Evolutionary conservation across 805 yeast species (phyloP).

Genomic region (Yamadazyma scolyti): DNA sequence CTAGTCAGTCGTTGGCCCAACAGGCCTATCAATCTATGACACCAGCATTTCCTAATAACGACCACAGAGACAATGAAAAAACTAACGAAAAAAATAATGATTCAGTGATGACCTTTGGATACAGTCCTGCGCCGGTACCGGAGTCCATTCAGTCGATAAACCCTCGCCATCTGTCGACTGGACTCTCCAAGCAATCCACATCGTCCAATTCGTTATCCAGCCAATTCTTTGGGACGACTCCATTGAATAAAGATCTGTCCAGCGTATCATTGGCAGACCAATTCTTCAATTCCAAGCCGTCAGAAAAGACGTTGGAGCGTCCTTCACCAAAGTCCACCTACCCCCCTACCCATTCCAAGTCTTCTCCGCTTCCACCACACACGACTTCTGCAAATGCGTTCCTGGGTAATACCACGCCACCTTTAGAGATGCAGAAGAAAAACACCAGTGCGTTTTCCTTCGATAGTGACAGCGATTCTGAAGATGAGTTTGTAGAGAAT

Average conservation of each 20-base stretch:
- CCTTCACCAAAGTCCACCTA: constrained; percentile 1
- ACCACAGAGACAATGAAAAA: constrained; percentile 1
- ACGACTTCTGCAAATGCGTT: constrained; percentile 41
- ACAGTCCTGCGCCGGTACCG: constrained; percentile 18
- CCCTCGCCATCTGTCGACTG: constrained; percentile 31
- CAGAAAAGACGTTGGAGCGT: not conserved
- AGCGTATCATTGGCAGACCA: constrained; percentile 16
- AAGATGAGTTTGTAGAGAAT: constrained; percentile 25
- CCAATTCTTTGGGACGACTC: constrained; percentile 31
- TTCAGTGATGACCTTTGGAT: constrained; percentile 1
- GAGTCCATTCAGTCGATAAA: constrained; percentile 25
- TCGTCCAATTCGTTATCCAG: constrained; percentile 36
- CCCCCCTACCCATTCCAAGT: constrained; percentile 24
- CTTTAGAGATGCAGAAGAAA: constrained; percentile 7
- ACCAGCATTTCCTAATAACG: constrained; percentile 18
- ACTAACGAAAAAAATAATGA: constrained; percentile 11
- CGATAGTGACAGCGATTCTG: constrained; percentile 33
- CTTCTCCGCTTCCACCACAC: constrained; percentile 41
- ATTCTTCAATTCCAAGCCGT: constrained; percentile 14
- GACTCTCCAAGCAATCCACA: constrained; percentile 37
- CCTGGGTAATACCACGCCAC: constrained; percentile 29
- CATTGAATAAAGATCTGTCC: constrained; percentile 8
- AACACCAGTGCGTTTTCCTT: constrained; percentile 22
- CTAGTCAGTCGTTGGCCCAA: constrained; percentile 42
- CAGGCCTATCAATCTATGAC: constrained; percentile 29